Percentiles rank a stretch among this genome's conserved stretches.
Evolutionary conservation across 192 early-diverging fungal genomes (phyloP).

Genomic region (Spinellus fusiger): DNA sequence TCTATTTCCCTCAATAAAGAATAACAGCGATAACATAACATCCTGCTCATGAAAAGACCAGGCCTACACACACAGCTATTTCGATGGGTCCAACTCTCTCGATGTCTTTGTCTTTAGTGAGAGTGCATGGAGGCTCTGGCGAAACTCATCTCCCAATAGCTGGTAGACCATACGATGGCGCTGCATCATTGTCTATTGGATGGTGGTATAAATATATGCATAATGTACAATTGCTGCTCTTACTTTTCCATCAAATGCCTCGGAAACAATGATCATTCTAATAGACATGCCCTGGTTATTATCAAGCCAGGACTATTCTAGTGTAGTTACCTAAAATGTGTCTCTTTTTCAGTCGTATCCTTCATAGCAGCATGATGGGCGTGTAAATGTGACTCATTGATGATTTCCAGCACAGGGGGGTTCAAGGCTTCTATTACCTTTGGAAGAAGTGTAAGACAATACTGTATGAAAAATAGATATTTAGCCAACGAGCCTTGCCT

Average conservation of each 20-base stretch:
- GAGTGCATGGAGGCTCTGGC: slow-evolving; percentile 73
- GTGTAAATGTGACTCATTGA: slow-evolving; percentile 77
- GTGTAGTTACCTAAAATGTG: slow-evolving; percentile 68
- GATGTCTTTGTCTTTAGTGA: slow-evolving; percentile 73
- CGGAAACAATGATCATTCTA: slow-evolving; percentile 66
- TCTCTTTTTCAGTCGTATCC: slow-evolving; percentile 68
- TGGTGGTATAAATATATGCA: not conserved
- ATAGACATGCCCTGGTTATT: not conserved
- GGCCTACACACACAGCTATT: too few species aligned
- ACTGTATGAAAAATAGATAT: not conserved
- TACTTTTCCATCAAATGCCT: slow-evolving; percentile 57
- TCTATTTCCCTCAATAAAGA: too few species aligned
- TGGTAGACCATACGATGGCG: slow-evolving; percentile 66
- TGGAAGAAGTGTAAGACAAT: not conserved
- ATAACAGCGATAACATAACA: too few species aligned
- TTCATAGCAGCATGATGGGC: slow-evolving; percentile 83
- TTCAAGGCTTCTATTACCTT: slow-evolving; percentile 33
- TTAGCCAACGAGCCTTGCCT: slow-evolving; percentile 9
- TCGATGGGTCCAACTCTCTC: slow-evolving; percentile 45
- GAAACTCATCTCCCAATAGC: slow-evolving; percentile 66
- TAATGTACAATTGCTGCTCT: not conserved
- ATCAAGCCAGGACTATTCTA: not conserved
- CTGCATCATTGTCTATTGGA: slow-evolving; percentile 39
- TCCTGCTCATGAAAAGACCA: too few species aligned
- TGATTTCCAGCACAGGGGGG: slow-evolving; percentile 60